Base-by-base conservation (phyloP, 73 alveolate genomes). In the Paramecium caudatum region DNA sequence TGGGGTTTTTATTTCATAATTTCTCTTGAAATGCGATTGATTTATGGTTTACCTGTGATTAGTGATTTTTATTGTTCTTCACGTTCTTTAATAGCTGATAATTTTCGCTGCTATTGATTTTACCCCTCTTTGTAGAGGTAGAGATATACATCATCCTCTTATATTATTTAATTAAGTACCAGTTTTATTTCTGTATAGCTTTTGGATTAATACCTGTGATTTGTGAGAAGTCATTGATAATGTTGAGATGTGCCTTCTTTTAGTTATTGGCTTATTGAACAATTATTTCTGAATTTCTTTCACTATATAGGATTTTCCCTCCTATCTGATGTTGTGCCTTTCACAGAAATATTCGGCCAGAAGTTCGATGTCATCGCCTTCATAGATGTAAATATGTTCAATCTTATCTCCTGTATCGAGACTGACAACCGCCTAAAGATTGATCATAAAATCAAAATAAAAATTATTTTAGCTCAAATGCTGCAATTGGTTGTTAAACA, bases 351-450 rank as follows among this genome's bases (percentile, higher is more conserved):
- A 74, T 39, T 74, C 30, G 2, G 88, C 55, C 47, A 74, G 43
- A 3, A 74, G 46, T 74, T 74, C 88, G 17, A 74, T 43, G 30
- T 74, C 88, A 74, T 74, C 88, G 6, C 88, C 88, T 45, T 74
- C 88, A 23, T 74, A 74, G 19, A 74, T 74, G 17, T 47, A 74
- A 41, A 74, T 74, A 5, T 74, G 47, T 9, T 74, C 88, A 39
- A 43, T 74, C 27, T 43, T 36, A 9, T 74, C 88, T 19, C 88
- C 88, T 10, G 69, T 41, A 37, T 74, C 88, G 37, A 74, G 32
- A 74, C 88, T 74, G 16, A 74, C 88, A 74, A 74, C 32, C 8
- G 88, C 88, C 32, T 74, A 55, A 37, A 55, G 30, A 55, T 55
- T 55, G 30, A 55, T 55, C 80, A 55, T 55, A 55, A 55, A 21